Conservation (phyloP, 805 yeast genomes). For the Candida succiphila region DNA sequence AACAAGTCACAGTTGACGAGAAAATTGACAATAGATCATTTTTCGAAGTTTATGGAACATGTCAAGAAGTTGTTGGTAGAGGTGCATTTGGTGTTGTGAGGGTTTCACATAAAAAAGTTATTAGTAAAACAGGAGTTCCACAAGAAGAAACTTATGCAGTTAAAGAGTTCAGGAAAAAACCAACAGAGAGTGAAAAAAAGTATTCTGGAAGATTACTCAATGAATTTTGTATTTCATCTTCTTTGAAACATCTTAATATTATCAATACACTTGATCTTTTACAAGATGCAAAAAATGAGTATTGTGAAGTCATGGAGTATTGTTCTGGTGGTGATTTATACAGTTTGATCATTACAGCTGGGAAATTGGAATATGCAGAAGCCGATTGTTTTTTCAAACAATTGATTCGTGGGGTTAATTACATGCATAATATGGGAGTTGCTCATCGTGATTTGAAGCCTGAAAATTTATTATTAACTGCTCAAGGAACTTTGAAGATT, state of each 20-base stretch:
- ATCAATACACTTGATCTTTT: constrained; percentile 68
- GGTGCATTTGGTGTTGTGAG: constrained; percentile 94
- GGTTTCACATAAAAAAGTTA: constrained; percentile 62
- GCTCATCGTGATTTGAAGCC: constrained; percentile 88
- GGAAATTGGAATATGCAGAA: constrained; percentile 72
- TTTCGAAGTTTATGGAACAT: constrained; percentile 83
- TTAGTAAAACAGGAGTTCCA: background rate
- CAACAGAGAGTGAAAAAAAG: constrained; percentile 52
- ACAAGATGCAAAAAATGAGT: constrained; percentile 75
- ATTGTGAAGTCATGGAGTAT: constrained; percentile 79
- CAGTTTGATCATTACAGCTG: constrained; percentile 62
- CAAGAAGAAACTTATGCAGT: constrained; percentile 64
- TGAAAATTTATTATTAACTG: constrained; percentile 69
- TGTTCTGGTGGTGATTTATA: constrained; percentile 78
- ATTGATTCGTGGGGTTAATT: constrained; percentile 69
- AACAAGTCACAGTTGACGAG: constrained; percentile 1
- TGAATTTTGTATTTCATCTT: constrained; percentile 76
- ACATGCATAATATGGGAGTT: constrained; percentile 86
- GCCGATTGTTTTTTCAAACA: constrained; percentile 91
- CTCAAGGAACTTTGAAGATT: constrained; percentile 64
- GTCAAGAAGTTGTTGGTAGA: constrained; percentile 89
- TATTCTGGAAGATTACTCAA: constrained; percentile 68
- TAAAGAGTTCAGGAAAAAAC: constrained; percentile 67
- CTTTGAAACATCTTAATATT: constrained; percentile 69
- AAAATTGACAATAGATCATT: constrained; percentile 44